These are phyloP conservation scores for Fusarium penzigii DNA, from an alignment of 2,329 filamentous ascomycete genomes.

Conservation along the genomic window DNA sequence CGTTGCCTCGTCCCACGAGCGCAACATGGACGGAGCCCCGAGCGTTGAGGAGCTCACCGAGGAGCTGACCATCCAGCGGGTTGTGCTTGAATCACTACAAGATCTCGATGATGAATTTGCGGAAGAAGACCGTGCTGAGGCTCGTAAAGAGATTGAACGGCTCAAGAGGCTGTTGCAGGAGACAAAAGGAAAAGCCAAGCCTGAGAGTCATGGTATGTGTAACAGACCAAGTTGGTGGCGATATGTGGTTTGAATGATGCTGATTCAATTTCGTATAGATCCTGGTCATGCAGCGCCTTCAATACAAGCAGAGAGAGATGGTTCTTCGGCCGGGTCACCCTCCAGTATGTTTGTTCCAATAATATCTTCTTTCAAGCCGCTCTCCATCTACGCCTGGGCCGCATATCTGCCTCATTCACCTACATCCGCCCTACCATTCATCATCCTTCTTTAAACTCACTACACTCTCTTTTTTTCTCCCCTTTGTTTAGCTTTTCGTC, in stretches of 20 bases:
- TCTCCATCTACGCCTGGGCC: no score
- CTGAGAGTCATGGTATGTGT: constrained; percentile 9
- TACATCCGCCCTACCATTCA: no score
- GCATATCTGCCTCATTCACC: no score
- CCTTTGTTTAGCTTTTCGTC: no score
- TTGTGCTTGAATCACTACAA: constrained; percentile 45
- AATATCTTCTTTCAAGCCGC: no score
- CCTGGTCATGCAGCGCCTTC: constrained; percentile 1
- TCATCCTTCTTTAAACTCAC: no score
- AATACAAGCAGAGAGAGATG: neutral
- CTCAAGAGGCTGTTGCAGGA: constrained; percentile 35
- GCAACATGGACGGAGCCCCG: constrained; percentile 15
- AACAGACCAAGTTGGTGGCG: neutral
- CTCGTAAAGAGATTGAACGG: constrained; percentile 28
- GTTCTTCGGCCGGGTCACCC: neutral
- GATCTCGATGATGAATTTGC: constrained; percentile 28
- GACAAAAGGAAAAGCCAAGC: constrained; percentile 6
- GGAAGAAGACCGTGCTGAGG: constrained; percentile 32
- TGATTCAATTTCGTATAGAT: constrained; percentile 4
- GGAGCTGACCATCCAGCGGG: constrained; percentile 44
- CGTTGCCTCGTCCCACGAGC: constrained; percentile 6
- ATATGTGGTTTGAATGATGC: neutral
- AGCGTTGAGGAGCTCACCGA: constrained; percentile 36
- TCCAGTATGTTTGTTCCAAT: neutral
- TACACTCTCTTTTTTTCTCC: no score